Conservation (phyloP, 108 stramenopile species). For the Cyclotella cryptica region DNA sequence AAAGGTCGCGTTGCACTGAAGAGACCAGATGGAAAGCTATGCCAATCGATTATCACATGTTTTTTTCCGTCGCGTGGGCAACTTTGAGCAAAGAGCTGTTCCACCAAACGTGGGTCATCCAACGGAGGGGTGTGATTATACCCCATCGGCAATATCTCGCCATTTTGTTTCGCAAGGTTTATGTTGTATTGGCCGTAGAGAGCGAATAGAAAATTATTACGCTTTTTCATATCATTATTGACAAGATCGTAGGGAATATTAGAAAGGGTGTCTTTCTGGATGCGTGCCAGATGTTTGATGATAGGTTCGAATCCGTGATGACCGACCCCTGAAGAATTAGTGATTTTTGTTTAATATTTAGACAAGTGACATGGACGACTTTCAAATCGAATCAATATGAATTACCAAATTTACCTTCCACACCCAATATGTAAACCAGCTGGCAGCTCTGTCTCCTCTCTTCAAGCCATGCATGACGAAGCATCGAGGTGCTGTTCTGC, state of each 20-base stretch:
- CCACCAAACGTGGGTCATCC: neutral
- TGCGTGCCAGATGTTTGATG: neutral
- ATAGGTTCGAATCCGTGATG: constrained; percentile 1
- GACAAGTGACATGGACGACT: too few relatives aligned
- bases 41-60: neutral
- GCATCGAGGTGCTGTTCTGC: too few relatives aligned
- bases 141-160: neutral
- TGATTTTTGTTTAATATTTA: too few relatives aligned
- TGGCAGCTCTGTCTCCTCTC: too few relatives aligned
- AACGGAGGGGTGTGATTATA: neutral
- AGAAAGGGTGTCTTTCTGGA: neutral
- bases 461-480: too few relatives aligned
- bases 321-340: neutral
- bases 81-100: neutral
- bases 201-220: neutral
- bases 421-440: too few relatives aligned
- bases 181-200: neutral
- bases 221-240: neutral
- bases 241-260: neutral
- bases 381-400: too few relatives aligned
- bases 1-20: neutral
- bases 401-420: too few relatives aligned
- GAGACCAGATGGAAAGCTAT: constrained; percentile 6
- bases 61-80: constrained; percentile 4
- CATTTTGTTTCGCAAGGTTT: neutral